Conservation (phyloP, 2,329 filamentous ascomycete genomes). For the Paracamarosporium sp. region DNA sequence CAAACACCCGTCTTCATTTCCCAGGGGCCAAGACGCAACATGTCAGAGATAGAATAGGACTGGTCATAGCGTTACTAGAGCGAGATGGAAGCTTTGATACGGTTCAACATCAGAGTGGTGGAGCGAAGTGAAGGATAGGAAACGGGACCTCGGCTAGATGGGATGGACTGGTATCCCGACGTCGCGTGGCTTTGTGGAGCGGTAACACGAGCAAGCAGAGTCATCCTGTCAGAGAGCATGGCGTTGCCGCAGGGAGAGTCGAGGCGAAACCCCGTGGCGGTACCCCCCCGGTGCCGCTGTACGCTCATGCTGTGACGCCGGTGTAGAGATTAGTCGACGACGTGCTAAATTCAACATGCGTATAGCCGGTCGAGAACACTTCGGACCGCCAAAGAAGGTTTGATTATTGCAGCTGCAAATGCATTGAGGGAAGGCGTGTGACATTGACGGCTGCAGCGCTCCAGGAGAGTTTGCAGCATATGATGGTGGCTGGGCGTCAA, state of each 20-base stretch:
- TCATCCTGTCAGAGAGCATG: background rate
- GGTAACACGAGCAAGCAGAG: background rate
- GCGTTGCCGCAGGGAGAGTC: constrained; percentile 3
- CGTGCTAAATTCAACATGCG: background rate
- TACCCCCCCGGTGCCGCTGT: constrained; percentile 2
- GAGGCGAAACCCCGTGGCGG: constrained; percentile 6
- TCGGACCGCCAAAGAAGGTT: background rate
- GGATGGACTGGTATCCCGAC: background rate
- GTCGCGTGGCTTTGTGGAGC: constrained; percentile 9
- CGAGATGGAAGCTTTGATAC: no score
- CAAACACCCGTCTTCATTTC: background rate
- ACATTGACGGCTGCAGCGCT: background rate
- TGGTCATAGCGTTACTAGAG: no score
- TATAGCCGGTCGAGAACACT: background rate
- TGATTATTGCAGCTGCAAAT: background rate
- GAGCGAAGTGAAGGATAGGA: background rate
- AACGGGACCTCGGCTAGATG: background rate
- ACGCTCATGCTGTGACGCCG: constrained; percentile 1
- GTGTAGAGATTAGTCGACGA: background rate
- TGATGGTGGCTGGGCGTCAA: background rate
- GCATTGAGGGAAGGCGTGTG: background rate
- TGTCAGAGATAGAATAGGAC: background rate
- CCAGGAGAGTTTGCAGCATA: background rate
- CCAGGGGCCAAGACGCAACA: background rate
- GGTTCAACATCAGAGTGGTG: background rate